Conservation (phyloP, 176 grass and related monocot genomes). For the Ananas comosus region DNA sequence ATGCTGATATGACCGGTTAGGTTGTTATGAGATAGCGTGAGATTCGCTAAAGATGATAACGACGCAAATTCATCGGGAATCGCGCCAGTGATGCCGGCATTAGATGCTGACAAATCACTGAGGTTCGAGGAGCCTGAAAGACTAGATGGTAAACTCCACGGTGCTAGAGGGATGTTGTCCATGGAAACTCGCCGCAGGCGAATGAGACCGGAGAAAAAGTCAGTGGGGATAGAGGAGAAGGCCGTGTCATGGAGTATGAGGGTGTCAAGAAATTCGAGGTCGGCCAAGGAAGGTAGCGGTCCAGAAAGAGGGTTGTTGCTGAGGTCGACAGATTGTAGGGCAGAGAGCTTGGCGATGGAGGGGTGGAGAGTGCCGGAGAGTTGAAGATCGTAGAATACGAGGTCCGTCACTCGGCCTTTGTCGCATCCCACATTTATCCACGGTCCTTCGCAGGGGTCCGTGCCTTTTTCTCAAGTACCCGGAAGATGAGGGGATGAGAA, state of each 20-base stretch:
- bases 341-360: neutral
- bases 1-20: slow-evolving; percentile 56
- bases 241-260: neutral
- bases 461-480: too few species aligned
- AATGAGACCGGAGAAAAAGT: slow-evolving; percentile 14
- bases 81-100: neutral
- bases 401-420: too few species aligned
- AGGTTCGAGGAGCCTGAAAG: neutral
- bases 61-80: neutral
- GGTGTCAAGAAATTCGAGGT: neutral
- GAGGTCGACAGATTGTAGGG: neutral
- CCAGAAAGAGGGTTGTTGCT: slow-evolving; percentile 1
- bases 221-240: slow-evolving; percentile 4
- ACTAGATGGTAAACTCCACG: neutral
- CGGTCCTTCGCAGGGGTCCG: too few species aligned
- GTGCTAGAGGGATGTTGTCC: neutral
- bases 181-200: neutral
- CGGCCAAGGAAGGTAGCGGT: neutral
- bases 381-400: too few species aligned
- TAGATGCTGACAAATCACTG: neutral
- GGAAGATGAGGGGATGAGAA: too few species aligned
- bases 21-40: slow-evolving; percentile 15
- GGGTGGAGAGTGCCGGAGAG: too few species aligned
- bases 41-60: too few species aligned
- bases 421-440: too few species aligned